Base-by-base conservation (phyloP, 208 protist genomes). In the Porcisia deanei region DNA sequence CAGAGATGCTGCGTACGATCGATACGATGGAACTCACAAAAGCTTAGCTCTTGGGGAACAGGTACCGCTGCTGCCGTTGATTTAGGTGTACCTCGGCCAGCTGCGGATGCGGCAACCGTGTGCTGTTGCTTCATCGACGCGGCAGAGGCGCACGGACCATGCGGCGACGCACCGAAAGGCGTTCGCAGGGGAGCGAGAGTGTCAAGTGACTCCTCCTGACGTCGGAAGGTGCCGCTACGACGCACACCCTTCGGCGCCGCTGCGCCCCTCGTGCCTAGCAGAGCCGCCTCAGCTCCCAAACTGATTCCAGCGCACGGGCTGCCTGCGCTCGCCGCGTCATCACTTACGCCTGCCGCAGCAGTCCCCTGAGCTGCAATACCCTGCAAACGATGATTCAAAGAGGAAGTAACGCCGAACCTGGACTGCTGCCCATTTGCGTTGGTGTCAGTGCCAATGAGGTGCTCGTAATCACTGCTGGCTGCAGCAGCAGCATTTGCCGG, bases 1-100 rank as follows among this genome's bases (percentile, higher is more conserved):
- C 77, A 81, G 0, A 76, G 53, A 52, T 73, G 66, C 47, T 53
- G 76, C 39, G 69, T 52, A 9, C 76, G 76, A 20, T 80, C 70
- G 34, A 80, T 12, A 1, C 63, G 70, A 49, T 75, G 69, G n/a
- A 80, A 80, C 34, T 75, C 39, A 34, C 61, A 68, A 37, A 75
- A 75, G 53, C 76, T 58, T 49, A 75, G 34, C 54, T 80, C 76
- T 45, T 61, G 69, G 34, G 76, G 76, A 9, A 79, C 9, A 20
- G 10, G 12, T 18, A 10, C 0, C 55, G n/a, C 14, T 14, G 55
- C 65, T 22, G 45, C 65, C 47, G 39, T 55, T 20, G 63, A 37
- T 5, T 49, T 16, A 34, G 65, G 57, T 22, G 6, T 41, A 1
- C 52, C 39, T 39, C 68, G 52, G 25, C 60, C 52, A 5, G 61